Evolutionary conservation across 1,284 basidiomycete genomes (phyloP).

Genomic region (Waitea zeae): DNA sequence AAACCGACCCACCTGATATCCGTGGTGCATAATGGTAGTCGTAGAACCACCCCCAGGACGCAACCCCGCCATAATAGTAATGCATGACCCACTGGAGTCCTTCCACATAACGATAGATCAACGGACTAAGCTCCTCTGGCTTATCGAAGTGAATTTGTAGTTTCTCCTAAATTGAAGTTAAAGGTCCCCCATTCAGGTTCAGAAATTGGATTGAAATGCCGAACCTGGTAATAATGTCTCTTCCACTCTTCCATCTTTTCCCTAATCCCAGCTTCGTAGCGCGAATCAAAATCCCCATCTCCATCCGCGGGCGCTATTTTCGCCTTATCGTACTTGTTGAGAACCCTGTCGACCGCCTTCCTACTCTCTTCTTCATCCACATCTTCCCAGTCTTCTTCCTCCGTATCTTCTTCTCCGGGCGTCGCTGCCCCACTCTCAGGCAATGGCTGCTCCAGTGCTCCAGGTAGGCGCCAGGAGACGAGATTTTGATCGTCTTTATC

Average conservation of each 20-base stretch:
- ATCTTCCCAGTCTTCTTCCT: slow-evolving; percentile 21
- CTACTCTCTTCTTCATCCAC: slow-evolving; percentile 28
- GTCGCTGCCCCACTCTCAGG: slow-evolving; percentile 10
- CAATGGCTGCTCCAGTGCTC: slow-evolving; percentile 23
- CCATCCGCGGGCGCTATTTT: slow-evolving; percentile 53
- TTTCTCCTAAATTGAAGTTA: slow-evolving; percentile 75
- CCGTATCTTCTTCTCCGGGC: slow-evolving; percentile 11
- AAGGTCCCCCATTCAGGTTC: no score
- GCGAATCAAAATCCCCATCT: slow-evolving; percentile 58
- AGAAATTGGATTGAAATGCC: no score
- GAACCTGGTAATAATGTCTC: slow-evolving; percentile 72
- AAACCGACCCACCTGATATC: slow-evolving; percentile 67
- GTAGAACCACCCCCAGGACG: slow-evolving; percentile 99
- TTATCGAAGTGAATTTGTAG: slow-evolving; percentile 64
- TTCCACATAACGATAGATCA: slow-evolving; percentile 77
- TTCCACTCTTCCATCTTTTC: slow-evolving; percentile 93
- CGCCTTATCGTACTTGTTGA: slow-evolving; percentile 81
- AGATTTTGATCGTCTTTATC: slow-evolving; percentile 70
- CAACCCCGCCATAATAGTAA: slow-evolving; percentile 95
- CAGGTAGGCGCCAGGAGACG: slow-evolving; percentile 44
- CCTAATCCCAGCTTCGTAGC: slow-evolving; percentile 55
- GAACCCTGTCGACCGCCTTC: slow-evolving; percentile 65
- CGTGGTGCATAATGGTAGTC: slow-evolving; percentile 94
- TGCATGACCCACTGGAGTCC: slow-evolving; percentile 98
- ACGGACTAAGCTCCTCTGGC: slow-evolving; percentile 43